phyloP scores from a whole-genome alignment of 805 yeast species.

The Clavispora vitiphila region DNA sequence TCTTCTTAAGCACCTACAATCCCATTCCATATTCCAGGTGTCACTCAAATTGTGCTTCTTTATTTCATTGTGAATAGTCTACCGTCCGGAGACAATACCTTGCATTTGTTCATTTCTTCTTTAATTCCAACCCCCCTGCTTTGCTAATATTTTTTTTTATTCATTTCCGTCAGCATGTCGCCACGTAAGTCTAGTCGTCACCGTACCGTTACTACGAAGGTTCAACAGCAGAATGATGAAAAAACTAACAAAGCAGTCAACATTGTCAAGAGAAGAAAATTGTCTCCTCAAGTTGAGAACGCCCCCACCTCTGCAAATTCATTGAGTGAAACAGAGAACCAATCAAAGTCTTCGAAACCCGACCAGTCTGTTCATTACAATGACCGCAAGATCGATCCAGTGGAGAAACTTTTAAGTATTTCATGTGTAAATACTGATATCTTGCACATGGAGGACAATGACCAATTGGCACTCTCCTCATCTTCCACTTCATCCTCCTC shows the following conservation, averaged over 20 bases:
- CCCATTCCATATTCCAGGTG: not conserved
- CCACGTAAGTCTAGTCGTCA: constrained; percentile 31
- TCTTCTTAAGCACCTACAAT: not conserved
- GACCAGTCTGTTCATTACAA: constrained; percentile 2
- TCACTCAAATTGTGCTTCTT: not conserved
- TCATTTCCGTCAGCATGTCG: constrained; percentile 8
- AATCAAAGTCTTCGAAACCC: constrained; percentile 1
- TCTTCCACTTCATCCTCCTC: constrained; percentile 1
- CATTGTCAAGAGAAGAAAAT: constrained; percentile 1
- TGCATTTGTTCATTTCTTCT: constrained; percentile 1
- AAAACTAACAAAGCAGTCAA: constrained; percentile 8
- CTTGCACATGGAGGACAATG: constrained; percentile 22
- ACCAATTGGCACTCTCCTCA: constrained; percentile 1
- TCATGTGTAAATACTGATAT: constrained; percentile 28
- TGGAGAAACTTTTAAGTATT: constrained; percentile 36
- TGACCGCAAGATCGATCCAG: constrained; percentile 38
- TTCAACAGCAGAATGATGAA: constrained; percentile 5
- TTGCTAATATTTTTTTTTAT: not conserved
- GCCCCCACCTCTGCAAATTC: not conserved
- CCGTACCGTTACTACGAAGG: constrained; percentile 20
- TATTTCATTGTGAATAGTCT: not conserved
- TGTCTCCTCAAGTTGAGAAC: constrained; percentile 1
- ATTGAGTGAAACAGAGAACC: constrained; percentile 6
- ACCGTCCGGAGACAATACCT: not conserved
- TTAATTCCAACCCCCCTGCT: not conserved